Conservation (phyloP, 192 early-diverging fungal genomes). For the Entomortierella chlamydospora region DNA sequence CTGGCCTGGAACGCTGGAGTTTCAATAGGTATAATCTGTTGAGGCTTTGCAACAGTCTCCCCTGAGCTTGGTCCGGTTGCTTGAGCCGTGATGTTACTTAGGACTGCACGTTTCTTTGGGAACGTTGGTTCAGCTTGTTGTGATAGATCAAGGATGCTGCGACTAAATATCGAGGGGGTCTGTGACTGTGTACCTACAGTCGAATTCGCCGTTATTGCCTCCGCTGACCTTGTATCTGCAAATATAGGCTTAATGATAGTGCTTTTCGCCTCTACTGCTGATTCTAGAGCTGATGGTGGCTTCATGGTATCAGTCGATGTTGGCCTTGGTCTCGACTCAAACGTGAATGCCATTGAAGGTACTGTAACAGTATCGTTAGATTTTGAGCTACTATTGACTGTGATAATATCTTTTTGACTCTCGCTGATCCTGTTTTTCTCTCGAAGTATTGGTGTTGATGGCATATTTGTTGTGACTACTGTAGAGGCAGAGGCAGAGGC, state of each 20-base stretch:
- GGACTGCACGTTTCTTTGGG: not conserved
- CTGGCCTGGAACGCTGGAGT: not conserved
- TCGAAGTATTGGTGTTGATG: not conserved
- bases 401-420: no score
- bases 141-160: constrained; percentile 21
- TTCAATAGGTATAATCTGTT: not conserved
- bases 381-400: no score
- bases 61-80: not conserved
- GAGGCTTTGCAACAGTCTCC: not conserved
- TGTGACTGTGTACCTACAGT: not conserved
- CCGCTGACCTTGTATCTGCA: not conserved
- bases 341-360: not conserved
- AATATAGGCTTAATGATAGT: no score
- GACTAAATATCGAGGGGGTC: not conserved
- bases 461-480: no score
- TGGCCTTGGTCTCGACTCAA: constrained; percentile 4
- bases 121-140: not conserved
- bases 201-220: not conserved
- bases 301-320: not conserved
- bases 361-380: no score
- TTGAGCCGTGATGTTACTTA: not conserved
- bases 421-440: not conserved
- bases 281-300: not conserved
- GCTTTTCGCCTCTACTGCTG: no score
- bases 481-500: not conserved